Evolutionary conservation across 179 eudicot genomes (phyloP).

Genomic region (Heliamphora pulchella): DNA sequence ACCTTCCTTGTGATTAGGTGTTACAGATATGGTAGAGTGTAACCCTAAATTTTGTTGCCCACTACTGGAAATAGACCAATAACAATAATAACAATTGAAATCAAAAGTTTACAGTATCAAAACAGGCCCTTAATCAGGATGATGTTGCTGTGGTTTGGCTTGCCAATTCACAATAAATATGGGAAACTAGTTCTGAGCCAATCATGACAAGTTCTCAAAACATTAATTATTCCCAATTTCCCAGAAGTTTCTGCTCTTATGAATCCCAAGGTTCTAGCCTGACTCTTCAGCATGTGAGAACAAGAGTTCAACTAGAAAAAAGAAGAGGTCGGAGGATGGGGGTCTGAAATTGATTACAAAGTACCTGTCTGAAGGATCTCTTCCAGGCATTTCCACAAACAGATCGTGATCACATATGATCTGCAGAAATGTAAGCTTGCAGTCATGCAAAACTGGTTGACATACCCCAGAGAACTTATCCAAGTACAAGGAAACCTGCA

Average conservation of each 20-base stretch:
- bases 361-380: conserved; percentile 99
- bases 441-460: conserved; percentile 85
- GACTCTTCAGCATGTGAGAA: background rate
- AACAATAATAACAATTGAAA: background rate
- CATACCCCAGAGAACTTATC: conserved; percentile 97
- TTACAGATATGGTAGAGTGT: no score
- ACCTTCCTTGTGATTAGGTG: no score
- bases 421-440: conserved; percentile 97
- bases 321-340: background rate
- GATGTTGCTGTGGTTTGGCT: background rate
- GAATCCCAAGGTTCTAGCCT: background rate
- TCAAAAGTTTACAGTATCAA: background rate
- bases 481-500: conserved; percentile 89
- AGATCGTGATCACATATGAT: conserved; percentile 98
- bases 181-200: background rate
- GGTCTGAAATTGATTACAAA: background rate
- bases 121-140: background rate
- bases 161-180: background rate
- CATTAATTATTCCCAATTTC: background rate
- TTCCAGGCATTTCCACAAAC: conserved; percentile 98
- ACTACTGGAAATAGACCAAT: background rate
- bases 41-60: no score
- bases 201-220: background rate
- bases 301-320: background rate
- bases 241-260: background rate